Percentiles rank a stretch among this genome's conserved stretches.
phyloP scores from a whole-genome alignment of 768 basidiomycete species.

The Tricholoma saponaceum region DNA sequence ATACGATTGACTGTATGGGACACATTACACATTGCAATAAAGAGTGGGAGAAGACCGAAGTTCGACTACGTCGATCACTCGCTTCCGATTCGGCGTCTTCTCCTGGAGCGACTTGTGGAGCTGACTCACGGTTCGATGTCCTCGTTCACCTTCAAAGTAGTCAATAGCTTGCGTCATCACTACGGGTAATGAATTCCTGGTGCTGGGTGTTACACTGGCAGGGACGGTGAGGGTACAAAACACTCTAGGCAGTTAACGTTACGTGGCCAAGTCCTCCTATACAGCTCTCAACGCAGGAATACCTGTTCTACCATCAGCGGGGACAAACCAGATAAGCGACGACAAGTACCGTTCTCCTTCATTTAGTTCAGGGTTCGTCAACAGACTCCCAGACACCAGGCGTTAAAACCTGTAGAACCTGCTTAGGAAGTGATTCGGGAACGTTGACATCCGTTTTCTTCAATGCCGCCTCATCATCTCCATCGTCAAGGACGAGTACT shows the following conservation, averaged over 20 bases:
- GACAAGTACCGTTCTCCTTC: background rate
- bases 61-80: no score
- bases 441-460: background rate
- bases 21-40: background rate
- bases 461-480: background rate
- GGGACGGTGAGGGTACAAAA: background rate
- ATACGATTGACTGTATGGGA: background rate
- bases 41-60: background rate
- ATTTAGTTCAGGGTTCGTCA: background rate
- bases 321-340: background rate
- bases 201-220: background rate
- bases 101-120: background rate
- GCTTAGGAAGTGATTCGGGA: background rate
- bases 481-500: background rate
- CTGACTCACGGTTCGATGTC: background rate
- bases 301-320: background rate
- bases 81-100: no score
- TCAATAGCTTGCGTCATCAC: background rate
- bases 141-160: no score
- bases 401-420: background rate
- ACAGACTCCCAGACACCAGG: background rate
- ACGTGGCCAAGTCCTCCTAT: background rate
- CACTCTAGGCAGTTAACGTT: background rate
- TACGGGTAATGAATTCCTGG: background rate
- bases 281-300: background rate